phyloP scores from a whole-genome alignment of 768 basidiomycete species.

The Aureoboletus auriporus region DNA sequence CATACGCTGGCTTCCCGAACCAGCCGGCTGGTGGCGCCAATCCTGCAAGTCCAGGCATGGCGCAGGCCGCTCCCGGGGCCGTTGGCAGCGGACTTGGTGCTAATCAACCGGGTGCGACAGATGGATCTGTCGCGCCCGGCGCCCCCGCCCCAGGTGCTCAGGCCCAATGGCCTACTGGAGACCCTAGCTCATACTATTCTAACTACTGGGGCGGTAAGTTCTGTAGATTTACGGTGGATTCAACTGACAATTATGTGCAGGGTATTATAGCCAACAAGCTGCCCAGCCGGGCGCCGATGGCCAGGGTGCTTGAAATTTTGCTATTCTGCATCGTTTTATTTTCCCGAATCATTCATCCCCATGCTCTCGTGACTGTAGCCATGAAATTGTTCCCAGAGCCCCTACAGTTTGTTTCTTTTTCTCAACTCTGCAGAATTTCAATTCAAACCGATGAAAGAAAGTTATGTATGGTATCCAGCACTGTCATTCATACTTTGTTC shows the following conservation, averaged over 20 bases:
- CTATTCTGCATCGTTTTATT: constrained; percentile 24
- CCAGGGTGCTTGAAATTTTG: constrained; percentile 31
- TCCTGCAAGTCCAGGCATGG: constrained; percentile 40
- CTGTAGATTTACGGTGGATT: not conserved
- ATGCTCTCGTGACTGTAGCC: constrained; percentile 33
- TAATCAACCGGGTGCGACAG: constrained; percentile 53
- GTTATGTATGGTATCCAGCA: constrained; percentile 32
- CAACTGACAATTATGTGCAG: constrained; percentile 35
- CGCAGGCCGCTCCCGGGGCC: constrained; percentile 54
- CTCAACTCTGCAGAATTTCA: constrained; percentile 27
- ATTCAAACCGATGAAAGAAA: constrained; percentile 29
- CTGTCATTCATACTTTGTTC: constrained; percentile 28
- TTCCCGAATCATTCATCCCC: constrained; percentile 20
- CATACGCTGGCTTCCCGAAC: constrained; percentile 67
- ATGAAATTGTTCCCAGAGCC: constrained; percentile 18
- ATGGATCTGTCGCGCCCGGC: constrained; percentile 45
- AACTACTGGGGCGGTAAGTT: constrained; percentile 78
- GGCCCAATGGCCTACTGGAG: constrained; percentile 73
- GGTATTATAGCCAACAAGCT: constrained; percentile 79
- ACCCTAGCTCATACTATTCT: constrained; percentile 72
- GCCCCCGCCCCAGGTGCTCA: constrained; percentile 56
- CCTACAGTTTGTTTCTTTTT: constrained; percentile 21
- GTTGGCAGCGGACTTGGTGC: constrained; percentile 54
- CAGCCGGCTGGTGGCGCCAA: constrained; percentile 50
- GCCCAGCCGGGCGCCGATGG: constrained; percentile 58